phyloP scores from a whole-genome alignment of 805 yeast species.

The Candida silvicultrix region DNA sequence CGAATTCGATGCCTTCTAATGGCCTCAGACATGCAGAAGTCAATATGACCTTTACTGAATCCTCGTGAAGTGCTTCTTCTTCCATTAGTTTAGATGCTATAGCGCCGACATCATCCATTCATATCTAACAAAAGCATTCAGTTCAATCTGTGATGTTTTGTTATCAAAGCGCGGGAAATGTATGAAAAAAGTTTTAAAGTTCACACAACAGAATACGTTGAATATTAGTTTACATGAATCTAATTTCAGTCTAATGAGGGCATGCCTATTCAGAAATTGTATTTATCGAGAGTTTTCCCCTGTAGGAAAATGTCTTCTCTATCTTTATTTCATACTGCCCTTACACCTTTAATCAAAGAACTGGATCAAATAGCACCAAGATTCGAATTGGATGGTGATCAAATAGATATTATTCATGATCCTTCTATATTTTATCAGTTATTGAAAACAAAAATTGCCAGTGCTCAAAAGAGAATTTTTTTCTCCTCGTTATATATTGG shows the following conservation, averaged over 20 bases:
- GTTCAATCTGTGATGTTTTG: no score
- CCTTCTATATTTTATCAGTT: constrained; percentile 71
- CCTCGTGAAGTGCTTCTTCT: no score
- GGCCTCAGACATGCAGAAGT: constrained; percentile 18
- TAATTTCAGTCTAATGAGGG: no score
- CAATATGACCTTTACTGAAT: constrained; percentile 16
- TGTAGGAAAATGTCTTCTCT: not conserved
- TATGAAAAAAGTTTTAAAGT: not conserved
- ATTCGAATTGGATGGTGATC: constrained; percentile 48
- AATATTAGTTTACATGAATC: no score
- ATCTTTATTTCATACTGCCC: constrained; percentile 34
- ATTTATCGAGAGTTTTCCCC: not conserved
- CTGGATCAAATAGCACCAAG: constrained; percentile 63
- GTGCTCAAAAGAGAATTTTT: constrained; percentile 64
- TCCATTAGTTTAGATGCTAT: no score
- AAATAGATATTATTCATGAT: constrained; percentile 52
- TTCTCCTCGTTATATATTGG: constrained; percentile 87
- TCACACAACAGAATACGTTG: no score
- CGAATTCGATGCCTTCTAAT: constrained; percentile 28
- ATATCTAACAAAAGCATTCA: no score
- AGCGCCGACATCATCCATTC: no score
- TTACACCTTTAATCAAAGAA: constrained; percentile 39
- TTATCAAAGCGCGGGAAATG: not conserved
- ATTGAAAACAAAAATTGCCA: constrained; percentile 53
- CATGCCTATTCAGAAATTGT: not conserved